Percentiles rank a stretch among this genome's conserved stretches.
phyloP scores from a whole-genome alignment of 1,139 yeast genomes.

The Suhomyces chickasaworum region DNA sequence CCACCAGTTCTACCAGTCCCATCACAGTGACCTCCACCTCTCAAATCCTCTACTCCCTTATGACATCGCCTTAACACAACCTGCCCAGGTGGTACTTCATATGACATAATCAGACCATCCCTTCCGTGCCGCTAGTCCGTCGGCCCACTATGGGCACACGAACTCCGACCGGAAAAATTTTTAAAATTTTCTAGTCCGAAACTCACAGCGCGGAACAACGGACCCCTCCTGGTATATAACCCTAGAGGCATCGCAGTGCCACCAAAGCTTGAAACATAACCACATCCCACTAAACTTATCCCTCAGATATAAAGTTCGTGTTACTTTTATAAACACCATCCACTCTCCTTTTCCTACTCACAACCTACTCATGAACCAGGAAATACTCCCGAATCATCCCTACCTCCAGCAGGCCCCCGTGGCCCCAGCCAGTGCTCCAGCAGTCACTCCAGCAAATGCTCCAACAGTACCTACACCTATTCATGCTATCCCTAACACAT shows the following conservation, averaged over 20 bases:
- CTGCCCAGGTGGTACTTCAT: background rate
- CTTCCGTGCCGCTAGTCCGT: conserved; percentile 6
- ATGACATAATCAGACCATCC: background rate
- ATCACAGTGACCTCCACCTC: background rate
- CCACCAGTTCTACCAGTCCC: background rate
- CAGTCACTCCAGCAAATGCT: background rate
- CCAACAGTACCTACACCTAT: background rate
- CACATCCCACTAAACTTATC: background rate
- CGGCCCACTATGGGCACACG: conserved; percentile 1
- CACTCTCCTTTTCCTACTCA: background rate
- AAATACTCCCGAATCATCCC: background rate
- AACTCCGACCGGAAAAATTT: conserved; percentile 18
- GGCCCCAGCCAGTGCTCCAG: background rate
- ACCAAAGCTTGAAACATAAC: background rate
- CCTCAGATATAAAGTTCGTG: background rate
- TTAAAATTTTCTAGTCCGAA: conserved; percentile 14
- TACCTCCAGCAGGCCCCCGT: background rate
- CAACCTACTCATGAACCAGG: background rate
- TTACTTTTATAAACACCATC: background rate
- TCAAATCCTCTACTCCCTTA: background rate
- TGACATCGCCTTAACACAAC: background rate
- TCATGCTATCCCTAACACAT: background rate
- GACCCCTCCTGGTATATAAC: conserved; percentile 1
- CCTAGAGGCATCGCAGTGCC: background rate
- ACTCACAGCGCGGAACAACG: conserved; percentile 1